Evolutionary conservation across 306 rosid genomes (phyloP).

Genomic region (Phaseolus lunatus): DNA sequence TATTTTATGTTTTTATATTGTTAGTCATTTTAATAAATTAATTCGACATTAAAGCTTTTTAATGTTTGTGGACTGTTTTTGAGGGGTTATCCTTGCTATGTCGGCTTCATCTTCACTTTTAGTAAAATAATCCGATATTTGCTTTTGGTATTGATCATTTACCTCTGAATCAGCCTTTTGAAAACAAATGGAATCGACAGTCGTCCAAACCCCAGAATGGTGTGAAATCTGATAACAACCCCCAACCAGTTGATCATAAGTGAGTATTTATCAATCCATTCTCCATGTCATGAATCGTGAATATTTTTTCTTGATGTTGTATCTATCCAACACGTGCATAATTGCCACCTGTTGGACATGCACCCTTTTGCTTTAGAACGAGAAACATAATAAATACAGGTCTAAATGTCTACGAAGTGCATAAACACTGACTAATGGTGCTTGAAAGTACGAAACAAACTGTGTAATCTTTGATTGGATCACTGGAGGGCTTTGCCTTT

Average conservation of each 20-base stretch:
- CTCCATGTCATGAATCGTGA: slow-evolving; percentile 15
- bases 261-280: slow-evolving; percentile 49
- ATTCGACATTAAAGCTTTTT: background rate
- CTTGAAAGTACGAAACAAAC: background rate
- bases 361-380: background rate
- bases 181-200: slow-evolving; percentile 84
- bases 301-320: slow-evolving; percentile 30
- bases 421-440: background rate
- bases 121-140: background rate
- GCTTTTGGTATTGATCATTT: slow-evolving; percentile 41
- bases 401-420: background rate
- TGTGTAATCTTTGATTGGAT: background rate
- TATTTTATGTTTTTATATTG: background rate
- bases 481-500: background rate
- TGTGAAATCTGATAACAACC: slow-evolving; percentile 58
- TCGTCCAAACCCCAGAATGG: slow-evolving; percentile 50
- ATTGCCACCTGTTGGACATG: background rate
- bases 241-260: slow-evolving; percentile 65
- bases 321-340: slow-evolving; percentile 5
- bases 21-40: background rate
- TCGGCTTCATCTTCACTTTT: slow-evolving; percentile 13
- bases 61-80: slow-evolving; percentile 24
- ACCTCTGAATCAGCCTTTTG: slow-evolving; percentile 65
- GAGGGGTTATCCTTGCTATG: background rate
- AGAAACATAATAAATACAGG: background rate